phyloP scores from a whole-genome alignment of 2,329 filamentous ascomycete species.

The Fusarium fracticaudum region DNA sequence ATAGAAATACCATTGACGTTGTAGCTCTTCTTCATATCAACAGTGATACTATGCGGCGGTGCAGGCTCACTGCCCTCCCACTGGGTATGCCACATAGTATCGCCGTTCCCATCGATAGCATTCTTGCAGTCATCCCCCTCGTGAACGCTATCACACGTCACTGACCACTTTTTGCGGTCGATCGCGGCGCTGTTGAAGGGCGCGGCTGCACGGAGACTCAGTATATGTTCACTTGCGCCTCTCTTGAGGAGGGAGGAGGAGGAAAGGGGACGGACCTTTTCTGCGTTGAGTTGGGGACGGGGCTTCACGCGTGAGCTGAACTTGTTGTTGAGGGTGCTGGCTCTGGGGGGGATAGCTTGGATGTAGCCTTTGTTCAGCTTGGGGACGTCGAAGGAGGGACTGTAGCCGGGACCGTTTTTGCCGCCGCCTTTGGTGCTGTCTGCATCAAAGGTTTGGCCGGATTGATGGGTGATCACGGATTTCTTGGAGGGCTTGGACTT shows the following conservation, averaged over 20 bases:
- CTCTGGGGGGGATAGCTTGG: slow-evolving; percentile 4
- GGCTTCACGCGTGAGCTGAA: neutral
- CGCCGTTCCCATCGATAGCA: slow-evolving; percentile 7
- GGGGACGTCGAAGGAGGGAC: neutral
- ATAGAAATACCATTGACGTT: slow-evolving; percentile 26
- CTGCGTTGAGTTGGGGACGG: neutral
- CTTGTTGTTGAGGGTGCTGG: neutral
- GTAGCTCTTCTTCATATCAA: slow-evolving; percentile 22
- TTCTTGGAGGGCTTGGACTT: neutral
- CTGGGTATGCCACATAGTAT: slow-evolving; percentile 18
- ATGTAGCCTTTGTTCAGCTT: slow-evolving; percentile 12
- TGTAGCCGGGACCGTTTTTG: slow-evolving; percentile 1
- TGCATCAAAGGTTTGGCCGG: slow-evolving; percentile 2
- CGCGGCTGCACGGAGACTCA: slow-evolving; percentile 19
- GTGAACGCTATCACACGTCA: slow-evolving; percentile 19
- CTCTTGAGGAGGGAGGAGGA: neutral
- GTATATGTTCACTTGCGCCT: neutral
- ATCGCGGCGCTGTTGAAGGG: slow-evolving; percentile 8
- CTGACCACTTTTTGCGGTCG: slow-evolving; percentile 14
- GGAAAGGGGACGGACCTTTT: slow-evolving; percentile 5
- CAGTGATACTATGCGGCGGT: slow-evolving; percentile 23
- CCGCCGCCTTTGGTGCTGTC: slow-evolving; percentile 11
- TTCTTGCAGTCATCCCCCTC: slow-evolving; percentile 8
- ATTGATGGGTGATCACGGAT: neutral
- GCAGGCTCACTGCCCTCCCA: slow-evolving; percentile 6